These are phyloP conservation scores for Cercospora sp. DNA, from an alignment of 2,329 filamentous ascomycete species.

Conservation along the genomic window DNA sequence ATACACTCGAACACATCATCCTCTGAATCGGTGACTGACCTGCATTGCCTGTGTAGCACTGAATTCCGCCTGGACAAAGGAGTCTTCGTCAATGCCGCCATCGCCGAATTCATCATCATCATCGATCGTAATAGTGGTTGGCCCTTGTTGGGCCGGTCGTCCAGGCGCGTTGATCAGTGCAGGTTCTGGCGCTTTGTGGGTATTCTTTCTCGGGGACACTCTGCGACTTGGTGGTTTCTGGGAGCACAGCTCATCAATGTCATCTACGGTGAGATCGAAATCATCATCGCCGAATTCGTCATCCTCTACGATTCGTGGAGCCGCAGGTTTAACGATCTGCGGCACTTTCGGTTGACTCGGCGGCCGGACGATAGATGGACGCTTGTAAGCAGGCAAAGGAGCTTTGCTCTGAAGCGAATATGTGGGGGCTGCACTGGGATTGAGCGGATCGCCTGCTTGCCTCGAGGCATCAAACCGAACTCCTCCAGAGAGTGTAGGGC, in stretches of 20 bases:
- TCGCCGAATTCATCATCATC: slow-evolving; percentile 72
- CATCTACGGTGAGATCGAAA: slow-evolving; percentile 55
- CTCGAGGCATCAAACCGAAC: slow-evolving; percentile 17
- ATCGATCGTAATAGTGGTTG: slow-evolving; percentile 15
- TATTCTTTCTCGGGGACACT: slow-evolving; percentile 13
- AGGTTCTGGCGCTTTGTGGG: slow-evolving; percentile 19
- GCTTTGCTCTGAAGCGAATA: slow-evolving; percentile 37
- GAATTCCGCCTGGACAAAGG: slow-evolving; percentile 64
- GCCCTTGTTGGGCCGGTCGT: slow-evolving; percentile 3
- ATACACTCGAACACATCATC: slow-evolving; percentile 29
- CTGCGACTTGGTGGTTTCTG: slow-evolving; percentile 24
- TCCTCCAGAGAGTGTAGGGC: slow-evolving; percentile 24
- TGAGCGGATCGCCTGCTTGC: slow-evolving; percentile 24
- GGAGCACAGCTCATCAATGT: slow-evolving; percentile 59
- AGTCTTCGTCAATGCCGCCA: slow-evolving; percentile 70
- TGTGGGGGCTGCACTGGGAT: slow-evolving; percentile 27
- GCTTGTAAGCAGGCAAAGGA: slow-evolving; percentile 37
- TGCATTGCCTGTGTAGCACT: slow-evolving; percentile 67
- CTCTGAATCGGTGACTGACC: slow-evolving; percentile 38
- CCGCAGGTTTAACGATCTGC: slow-evolving; percentile 12
- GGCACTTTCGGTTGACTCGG: slow-evolving; percentile 25
- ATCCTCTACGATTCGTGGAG: slow-evolving; percentile 15
- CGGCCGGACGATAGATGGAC: slow-evolving; percentile 33
- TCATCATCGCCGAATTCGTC: slow-evolving; percentile 51
- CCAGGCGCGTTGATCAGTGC: not conserved